Evolutionary conservation across 2,329 filamentous ascomycete genomes (phyloP).

Genomic region (Metarhizium rileyi): DNA sequence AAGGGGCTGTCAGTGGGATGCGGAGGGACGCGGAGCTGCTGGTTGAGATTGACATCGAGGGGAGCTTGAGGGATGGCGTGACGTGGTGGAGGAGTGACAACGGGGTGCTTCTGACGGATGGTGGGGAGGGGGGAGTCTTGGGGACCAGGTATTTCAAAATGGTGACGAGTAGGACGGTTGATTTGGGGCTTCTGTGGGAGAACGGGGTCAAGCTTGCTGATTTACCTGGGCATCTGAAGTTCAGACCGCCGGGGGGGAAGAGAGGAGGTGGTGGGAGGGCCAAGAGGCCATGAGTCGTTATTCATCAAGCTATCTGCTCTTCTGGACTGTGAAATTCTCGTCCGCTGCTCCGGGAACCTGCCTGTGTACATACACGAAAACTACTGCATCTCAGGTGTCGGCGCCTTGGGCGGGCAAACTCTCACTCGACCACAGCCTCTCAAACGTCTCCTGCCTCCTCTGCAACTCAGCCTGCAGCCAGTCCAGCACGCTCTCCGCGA

Average conservation of each 20-base stretch:
- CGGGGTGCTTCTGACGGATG: conserved; percentile 61
- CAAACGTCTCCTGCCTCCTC: conserved; percentile 5
- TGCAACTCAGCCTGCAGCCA: conserved; percentile 22
- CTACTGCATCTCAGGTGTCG: not conserved
- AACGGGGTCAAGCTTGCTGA: conserved; percentile 58
- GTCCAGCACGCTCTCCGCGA: conserved; percentile 30
- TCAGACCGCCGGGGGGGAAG: conserved; percentile 39
- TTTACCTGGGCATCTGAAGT: conserved; percentile 50
- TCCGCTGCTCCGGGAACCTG: too few species aligned
- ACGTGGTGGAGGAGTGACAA: conserved; percentile 75
- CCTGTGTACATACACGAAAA: not conserved
- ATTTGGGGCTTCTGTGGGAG: conserved; percentile 58
- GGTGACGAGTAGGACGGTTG: conserved; percentile 52
- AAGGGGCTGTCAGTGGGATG: conserved; percentile 68
- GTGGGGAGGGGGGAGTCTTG: conserved; percentile 49
- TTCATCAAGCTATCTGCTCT: not conserved
- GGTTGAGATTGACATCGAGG: conserved; percentile 64
- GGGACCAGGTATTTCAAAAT: conserved; percentile 59
- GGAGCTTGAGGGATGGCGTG: conserved; percentile 51
- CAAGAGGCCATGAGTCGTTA: conserved; percentile 17
- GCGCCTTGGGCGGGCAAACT: not conserved
- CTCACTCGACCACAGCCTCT: conserved; percentile 3
- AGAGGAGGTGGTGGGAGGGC: conserved; percentile 31
- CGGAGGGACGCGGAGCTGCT: conserved; percentile 65
- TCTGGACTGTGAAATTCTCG: not conserved